Percentiles rank a stretch among this genome's conserved stretches.
These are phyloP conservation scores for Lichtheimia corymbifera DNA, from an alignment of 371 early-diverging fungal genomes.

Conservation along the genomic window DNA sequence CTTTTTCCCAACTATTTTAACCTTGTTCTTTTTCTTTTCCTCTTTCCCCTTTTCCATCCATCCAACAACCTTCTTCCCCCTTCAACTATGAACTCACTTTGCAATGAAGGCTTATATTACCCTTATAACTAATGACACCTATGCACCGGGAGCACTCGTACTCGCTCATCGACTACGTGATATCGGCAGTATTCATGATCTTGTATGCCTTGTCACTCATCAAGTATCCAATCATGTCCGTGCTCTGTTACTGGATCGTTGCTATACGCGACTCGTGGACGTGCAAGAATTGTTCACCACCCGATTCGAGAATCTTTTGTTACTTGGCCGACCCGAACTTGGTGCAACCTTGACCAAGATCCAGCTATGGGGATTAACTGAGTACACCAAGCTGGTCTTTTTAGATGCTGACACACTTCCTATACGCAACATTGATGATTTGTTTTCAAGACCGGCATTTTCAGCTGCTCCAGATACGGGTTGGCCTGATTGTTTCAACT, in stretches of 20 bases:
- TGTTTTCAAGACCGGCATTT: constrained; percentile 79
- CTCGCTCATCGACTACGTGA: constrained; percentile 77
- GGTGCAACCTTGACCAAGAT: constrained; percentile 89
- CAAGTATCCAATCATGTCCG: constrained; percentile 46
- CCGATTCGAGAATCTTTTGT: constrained; percentile 50
- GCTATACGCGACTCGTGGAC: constrained; percentile 66
- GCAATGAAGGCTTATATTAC: constrained; percentile 69
- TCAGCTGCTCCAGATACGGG: constrained; percentile 86
- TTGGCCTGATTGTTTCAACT: constrained; percentile 96
- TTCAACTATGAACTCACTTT: too few relatives aligned
- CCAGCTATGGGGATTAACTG: constrained; percentile 76
- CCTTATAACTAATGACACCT: constrained; percentile 73
- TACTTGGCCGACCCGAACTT: constrained; percentile 90
- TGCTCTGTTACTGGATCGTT: constrained; percentile 36
- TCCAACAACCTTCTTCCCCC: too few relatives aligned
- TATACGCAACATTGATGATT: constrained; percentile 74
- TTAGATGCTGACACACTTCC: constrained; percentile 91
- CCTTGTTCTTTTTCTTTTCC: too few relatives aligned
- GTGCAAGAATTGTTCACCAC: constrained; percentile 57
- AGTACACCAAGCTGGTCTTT: constrained; percentile 74
- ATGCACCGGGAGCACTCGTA: constrained; percentile 86
- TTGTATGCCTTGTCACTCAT: constrained; percentile 77
- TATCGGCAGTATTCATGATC: constrained; percentile 56
- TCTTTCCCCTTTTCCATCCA: neutral
- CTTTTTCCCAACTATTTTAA: too few relatives aligned